Base-by-base conservation (phyloP, 2,329 filamentous ascomycete genomes). In the Talaromyces sp. region DNA sequence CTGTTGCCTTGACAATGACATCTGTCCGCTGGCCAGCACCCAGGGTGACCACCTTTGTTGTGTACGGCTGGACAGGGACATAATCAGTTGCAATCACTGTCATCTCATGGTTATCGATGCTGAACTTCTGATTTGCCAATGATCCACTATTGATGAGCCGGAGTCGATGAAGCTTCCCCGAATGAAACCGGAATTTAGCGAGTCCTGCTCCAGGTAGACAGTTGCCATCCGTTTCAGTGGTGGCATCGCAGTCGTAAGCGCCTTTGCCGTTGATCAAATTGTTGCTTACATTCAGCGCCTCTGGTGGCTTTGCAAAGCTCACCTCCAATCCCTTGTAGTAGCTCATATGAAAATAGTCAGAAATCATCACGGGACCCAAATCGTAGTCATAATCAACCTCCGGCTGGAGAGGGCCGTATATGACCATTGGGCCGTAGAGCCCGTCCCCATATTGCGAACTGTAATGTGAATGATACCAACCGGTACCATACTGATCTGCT, bases 391-490 rank as follows among this genome's bases (percentile, higher is more conserved):
- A 53, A 25, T 6, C 10, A 13, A 25, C 17, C n/a, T n/a, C n/a
- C n/a, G n/a, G n/a, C 21, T 53, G 35, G 3, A 15, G 11, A 10
- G 54, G 54, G 15, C 54, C 54, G 22, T 56, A 39, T 8, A 56
- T 56, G 2, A 48, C 22, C 35, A 50, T 31, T 2, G 54, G n/a
- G 1, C 43, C 54, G 21, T 35, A 39, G 4, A 19, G 60, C 1
- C 72, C 73, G 63, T 74, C 72, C 11, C 64, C 69, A 52, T 70
- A 63, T 53, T 73, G 70, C 1, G 69, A 63, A 35, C 67, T 62
- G 40, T 69, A 56, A 61, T 75, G 72, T 6, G 71, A 66, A 63
- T 75, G 73, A 59, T 67, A 75, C 73, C 73, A 75, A 56, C 70
- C 73, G 3, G 70, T 71, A 37, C 68, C 68, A 55, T 63, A 61